phyloP scores from a whole-genome alignment of 176 grass and related monocot genomes.

The Rhynchospora tenuis region DNA sequence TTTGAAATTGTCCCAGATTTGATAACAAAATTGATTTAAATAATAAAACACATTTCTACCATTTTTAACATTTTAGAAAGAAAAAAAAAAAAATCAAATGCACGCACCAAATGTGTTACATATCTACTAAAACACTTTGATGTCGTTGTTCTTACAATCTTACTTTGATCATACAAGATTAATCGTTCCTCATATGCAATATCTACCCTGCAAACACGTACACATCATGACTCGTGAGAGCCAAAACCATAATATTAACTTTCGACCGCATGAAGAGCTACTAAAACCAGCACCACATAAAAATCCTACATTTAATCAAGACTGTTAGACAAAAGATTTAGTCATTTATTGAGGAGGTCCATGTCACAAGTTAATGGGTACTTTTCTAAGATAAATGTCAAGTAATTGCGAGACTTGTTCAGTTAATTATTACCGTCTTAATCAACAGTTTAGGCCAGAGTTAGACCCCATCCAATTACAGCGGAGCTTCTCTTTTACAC shows the following conservation, averaged over 20 bases:
- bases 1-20: background rate
- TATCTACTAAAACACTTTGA: too few relatives aligned
- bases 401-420: background rate
- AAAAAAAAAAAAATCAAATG: too few relatives aligned
- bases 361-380: background rate
- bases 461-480: background rate
- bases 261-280: background rate
- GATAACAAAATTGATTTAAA: background rate
- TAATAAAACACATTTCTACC: background rate
- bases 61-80: too few relatives aligned
- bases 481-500: background rate
- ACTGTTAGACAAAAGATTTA: background rate
- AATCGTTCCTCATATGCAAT: background rate
- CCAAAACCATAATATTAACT: background rate
- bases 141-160: too few relatives aligned
- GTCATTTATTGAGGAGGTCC: background rate
- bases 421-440: background rate
- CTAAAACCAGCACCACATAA: background rate
- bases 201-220: background rate
- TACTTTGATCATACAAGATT: too few relatives aligned
- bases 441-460: slow-evolving; percentile 1
- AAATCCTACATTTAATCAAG: background rate
- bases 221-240: background rate
- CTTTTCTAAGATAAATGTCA: background rate
- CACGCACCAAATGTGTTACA: too few relatives aligned